Percentiles rank a stretch among this genome's conserved stretches.
Evolutionary conservation across 2,329 filamentous ascomycete genomes (phyloP).

Genomic region (Plectosphaerella sp.): DNA sequence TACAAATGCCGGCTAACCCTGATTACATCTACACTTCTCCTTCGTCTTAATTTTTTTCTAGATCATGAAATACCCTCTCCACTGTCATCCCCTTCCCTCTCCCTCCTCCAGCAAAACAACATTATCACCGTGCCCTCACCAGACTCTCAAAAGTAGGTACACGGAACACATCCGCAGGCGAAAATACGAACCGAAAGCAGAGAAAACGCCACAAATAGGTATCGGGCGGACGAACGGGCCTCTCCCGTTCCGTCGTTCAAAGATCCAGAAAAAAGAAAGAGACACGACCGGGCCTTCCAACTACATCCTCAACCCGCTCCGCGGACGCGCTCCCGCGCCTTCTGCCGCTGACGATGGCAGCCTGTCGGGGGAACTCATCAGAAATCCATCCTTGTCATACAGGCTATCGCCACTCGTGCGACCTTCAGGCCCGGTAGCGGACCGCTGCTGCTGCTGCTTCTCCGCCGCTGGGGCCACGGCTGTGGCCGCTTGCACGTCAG

Average conservation of each 20-base stretch:
- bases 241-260: not conserved
- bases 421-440: not conserved
- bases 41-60: too few species aligned
- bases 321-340: slow-evolving; percentile 4
- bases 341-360: slow-evolving; percentile 9
- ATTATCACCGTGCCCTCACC: too few species aligned
- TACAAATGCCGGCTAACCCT: too few species aligned
- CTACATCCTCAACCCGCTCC: slow-evolving; percentile 21
- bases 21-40: too few species aligned
- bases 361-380: slow-evolving; percentile 35
- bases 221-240: not conserved
- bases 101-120: too few species aligned
- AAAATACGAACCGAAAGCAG: too few species aligned
- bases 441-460: slow-evolving; percentile 3
- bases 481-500: slow-evolving; percentile 17
- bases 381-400: slow-evolving; percentile 42
- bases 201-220: not conserved
- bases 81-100: too few species aligned
- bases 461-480: slow-evolving; percentile 6
- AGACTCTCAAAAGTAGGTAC: too few species aligned
- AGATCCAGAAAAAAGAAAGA: slow-evolving; percentile 2
- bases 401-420: slow-evolving; percentile 31
- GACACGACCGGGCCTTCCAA: not conserved
- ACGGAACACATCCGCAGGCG: too few species aligned
- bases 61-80: too few species aligned